Evolutionary conservation across 1,284 basidiomycete genomes (phyloP).

Genomic region (Ustilago lituana): DNA sequence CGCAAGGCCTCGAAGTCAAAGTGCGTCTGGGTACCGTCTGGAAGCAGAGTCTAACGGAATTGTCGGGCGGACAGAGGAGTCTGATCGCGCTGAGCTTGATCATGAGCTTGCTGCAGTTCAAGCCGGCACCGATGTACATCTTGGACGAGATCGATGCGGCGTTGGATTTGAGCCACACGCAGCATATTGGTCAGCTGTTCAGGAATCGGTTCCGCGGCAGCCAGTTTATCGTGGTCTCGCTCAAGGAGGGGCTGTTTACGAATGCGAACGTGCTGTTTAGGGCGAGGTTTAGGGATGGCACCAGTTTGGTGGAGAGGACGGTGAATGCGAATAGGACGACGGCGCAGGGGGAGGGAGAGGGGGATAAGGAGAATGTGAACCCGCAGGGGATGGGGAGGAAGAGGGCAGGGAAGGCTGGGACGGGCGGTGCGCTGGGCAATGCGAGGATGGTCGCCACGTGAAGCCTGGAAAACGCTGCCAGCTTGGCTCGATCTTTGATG

Average conservation of each 20-base stretch:
- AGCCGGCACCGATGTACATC: conserved; percentile 99
- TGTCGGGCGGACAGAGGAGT: conserved; percentile 95
- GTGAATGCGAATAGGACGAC: conserved; percentile 47
- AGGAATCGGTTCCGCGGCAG: conserved; percentile 95
- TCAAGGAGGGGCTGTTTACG: conserved; percentile 93
- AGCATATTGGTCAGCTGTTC: conserved; percentile 96
- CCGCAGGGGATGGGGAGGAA: conserved; percentile 10
- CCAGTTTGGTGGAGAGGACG: conserved; percentile 79
- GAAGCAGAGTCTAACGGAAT: conserved; percentile 96
- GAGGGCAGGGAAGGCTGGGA: conserved; percentile 13
- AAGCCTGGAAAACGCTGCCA: not conserved
- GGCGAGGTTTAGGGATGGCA: conserved; percentile 90
- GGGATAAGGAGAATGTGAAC: conserved; percentile 35
- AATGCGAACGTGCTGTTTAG: conserved; percentile 97
- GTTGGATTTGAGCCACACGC: conserved; percentile 90
- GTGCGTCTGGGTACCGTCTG: conserved; percentile 92
- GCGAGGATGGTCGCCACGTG: conserved; percentile 24
- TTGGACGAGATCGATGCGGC: conserved; percentile 98
- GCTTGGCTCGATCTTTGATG: too few relatives aligned
- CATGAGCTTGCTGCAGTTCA: conserved; percentile 97
- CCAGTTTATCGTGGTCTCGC: conserved; percentile 96
- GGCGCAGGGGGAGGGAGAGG: conserved; percentile 16
- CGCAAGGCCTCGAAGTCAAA: conserved; percentile 95
- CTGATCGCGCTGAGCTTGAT: conserved; percentile 96
- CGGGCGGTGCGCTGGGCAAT: not conserved